Conservation (phyloP, 1,284 basidiomycete species). For the Sporisorium scitamineum region DNA sequence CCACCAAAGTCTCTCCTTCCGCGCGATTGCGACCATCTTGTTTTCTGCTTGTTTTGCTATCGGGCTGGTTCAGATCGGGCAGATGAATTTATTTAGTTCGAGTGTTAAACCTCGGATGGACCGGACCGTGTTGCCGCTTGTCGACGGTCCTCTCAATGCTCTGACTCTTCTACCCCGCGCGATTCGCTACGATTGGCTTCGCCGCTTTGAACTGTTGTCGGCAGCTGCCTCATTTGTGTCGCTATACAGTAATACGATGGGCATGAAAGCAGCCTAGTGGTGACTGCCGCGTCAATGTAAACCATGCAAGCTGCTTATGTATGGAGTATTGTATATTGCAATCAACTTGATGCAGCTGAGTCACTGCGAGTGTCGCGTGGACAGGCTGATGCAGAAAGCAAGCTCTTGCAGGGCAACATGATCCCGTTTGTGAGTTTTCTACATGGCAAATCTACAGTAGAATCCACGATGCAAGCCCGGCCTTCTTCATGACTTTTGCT, state of each 20-base stretch:
- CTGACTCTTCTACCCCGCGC: constrained; percentile 6
- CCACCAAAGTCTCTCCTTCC: too few species aligned
- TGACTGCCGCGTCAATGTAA: too few species aligned
- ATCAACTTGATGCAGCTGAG: not conserved
- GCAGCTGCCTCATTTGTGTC: too few species aligned
- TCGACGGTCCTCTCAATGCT: constrained; percentile 24
- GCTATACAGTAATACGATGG: not conserved
- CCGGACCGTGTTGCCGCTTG: constrained; percentile 22
- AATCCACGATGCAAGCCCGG: too few species aligned
- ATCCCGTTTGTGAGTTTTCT: too few species aligned
- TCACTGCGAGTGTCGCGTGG: not conserved
- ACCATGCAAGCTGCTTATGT: too few species aligned
- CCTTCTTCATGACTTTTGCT: not conserved
- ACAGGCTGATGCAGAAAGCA: not conserved
- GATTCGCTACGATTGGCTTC: not conserved
- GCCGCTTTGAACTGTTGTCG: not conserved
- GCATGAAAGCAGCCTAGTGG: not conserved
- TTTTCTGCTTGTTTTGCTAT: too few species aligned
- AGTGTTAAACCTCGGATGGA: not conserved
- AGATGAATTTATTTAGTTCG: too few species aligned
- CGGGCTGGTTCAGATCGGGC: too few species aligned
- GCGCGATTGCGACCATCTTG: too few species aligned
- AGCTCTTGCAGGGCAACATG: not conserved
- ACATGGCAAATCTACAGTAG: too few species aligned
- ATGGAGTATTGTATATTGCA: too few species aligned